These are phyloP conservation scores for Debaryomyces fabryi DNA, from an alignment of 1,139 yeast genomes.

Conservation along the genomic window DNA sequence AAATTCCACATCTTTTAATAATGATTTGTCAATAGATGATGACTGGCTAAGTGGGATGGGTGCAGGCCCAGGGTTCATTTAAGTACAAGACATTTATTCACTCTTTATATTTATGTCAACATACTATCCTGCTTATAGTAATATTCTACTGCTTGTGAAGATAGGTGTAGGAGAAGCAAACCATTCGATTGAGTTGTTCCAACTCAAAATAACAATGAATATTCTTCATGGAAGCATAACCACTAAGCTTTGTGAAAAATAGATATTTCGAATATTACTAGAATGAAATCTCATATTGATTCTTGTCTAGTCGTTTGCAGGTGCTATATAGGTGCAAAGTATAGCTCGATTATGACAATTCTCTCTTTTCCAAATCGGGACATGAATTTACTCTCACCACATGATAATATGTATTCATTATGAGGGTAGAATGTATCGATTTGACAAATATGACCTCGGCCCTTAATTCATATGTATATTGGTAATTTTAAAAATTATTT, in stretches of 20 bases:
- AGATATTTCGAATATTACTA: too few relatives aligned
- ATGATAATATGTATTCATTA: background rate
- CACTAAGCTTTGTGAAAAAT: too few relatives aligned
- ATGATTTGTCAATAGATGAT: constrained; percentile 8
- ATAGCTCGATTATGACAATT: too few relatives aligned
- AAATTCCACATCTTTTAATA: constrained; percentile 7
- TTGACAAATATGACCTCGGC: background rate
- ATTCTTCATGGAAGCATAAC: too few relatives aligned
- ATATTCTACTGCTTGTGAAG: too few relatives aligned
- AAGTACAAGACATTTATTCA: background rate
- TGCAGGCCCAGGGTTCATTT: constrained; percentile 38
- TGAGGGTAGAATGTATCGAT: background rate
- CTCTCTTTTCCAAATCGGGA: background rate
- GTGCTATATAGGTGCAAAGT: background rate
- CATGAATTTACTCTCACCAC: background rate
- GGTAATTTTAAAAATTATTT: background rate
- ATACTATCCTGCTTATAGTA: background rate
- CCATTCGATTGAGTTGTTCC: too few relatives aligned
- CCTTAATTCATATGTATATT: background rate
- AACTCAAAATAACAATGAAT: too few relatives aligned
- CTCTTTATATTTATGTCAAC: background rate
- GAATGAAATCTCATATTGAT: too few relatives aligned
- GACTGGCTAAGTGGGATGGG: constrained; percentile 45
- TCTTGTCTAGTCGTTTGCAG: too few relatives aligned
- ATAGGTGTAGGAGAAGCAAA: too few relatives aligned